Evolutionary conservation across 768 basidiomycete genomes (phyloP).

Genomic region (Boletus rubropictus): DNA sequence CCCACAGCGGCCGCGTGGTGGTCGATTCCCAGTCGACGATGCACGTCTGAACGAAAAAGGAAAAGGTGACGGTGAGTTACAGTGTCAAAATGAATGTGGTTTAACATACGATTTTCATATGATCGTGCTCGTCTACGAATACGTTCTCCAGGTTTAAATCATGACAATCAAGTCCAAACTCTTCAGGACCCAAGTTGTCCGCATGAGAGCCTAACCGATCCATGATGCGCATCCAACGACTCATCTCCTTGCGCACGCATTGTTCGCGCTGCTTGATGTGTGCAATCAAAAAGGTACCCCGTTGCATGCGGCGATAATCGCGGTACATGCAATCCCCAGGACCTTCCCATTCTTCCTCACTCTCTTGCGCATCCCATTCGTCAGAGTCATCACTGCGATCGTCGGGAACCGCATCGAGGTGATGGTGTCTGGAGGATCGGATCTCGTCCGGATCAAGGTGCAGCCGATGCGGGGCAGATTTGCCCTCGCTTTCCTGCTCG

Average conservation of each 20-base stretch:
- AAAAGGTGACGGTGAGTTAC: neutral
- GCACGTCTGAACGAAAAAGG: conserved; percentile 51
- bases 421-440: conserved; percentile 63
- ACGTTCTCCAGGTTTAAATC: conserved; percentile 82
- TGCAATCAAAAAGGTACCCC: conserved; percentile 71
- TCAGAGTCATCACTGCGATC: conserved; percentile 74
- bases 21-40: conserved; percentile 91
- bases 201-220: conserved; percentile 41
- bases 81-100: neutral
- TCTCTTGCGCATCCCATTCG: conserved; percentile 75
- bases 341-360: conserved; percentile 70
- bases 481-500: conserved; percentile 71
- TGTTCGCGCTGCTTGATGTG: conserved; percentile 63
- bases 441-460: conserved; percentile 82
- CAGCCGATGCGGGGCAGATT: conserved; percentile 65
- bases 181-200: conserved; percentile 37
- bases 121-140: conserved; percentile 69
- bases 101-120: conserved; percentile 60
- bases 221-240: conserved; percentile 64
- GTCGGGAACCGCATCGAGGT: conserved; percentile 58
- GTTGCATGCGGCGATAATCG: conserved; percentile 77
- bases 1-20: conserved; percentile 82
- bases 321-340: conserved; percentile 75
- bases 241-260: conserved; percentile 63
- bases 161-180: conserved; percentile 79